Evolutionary conservation across 2,329 filamentous ascomycete genomes (phyloP).

Genomic region (Fusarium poae): DNA sequence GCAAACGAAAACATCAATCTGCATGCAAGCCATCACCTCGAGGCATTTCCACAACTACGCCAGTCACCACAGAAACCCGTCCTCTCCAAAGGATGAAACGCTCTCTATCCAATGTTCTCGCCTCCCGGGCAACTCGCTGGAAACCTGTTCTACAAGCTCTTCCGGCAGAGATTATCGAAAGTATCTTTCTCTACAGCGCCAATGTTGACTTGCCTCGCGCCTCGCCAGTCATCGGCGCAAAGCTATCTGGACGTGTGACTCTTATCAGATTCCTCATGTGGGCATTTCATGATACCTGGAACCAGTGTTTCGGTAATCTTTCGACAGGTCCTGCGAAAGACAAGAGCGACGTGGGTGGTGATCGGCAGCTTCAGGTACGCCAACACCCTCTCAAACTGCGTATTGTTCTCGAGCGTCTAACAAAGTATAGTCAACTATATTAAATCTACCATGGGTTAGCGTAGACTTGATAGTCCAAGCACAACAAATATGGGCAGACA

Average conservation of each 20-base stretch:
- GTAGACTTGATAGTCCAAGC: conserved; percentile 62
- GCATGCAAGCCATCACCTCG: conserved; percentile 25
- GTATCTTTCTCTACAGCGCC: conserved; percentile 63
- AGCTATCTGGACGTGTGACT: conserved; percentile 59
- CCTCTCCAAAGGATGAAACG: conserved; percentile 48
- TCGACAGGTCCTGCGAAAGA: conserved; percentile 3
- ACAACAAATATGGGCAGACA: conserved; percentile 62
- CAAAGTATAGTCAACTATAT: conserved; percentile 56
- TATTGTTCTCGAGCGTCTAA: conserved; percentile 15
- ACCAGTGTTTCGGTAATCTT: conserved; percentile 54
- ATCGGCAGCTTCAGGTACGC: conserved; percentile 61
- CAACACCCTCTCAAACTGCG: neutral
- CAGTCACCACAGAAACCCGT: conserved; percentile 8
- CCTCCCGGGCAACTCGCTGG: conserved; percentile 45
- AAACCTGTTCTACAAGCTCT: conserved; percentile 54
- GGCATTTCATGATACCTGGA: conserved; percentile 57
- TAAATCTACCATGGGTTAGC: conserved; percentile 60
- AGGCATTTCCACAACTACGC: neutral
- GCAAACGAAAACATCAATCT: conserved; percentile 61
- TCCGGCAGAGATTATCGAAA: conserved; percentile 67
- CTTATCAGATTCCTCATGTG: conserved; percentile 55
- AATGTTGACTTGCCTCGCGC: conserved; percentile 63
- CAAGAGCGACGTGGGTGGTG: conserved; percentile 49
- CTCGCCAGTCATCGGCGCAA: conserved; percentile 59
- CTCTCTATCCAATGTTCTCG: conserved; percentile 51